Evolutionary conservation across 208 protist genomes (phyloP).

Genomic region (Trypanosomatidae sp.): DNA sequence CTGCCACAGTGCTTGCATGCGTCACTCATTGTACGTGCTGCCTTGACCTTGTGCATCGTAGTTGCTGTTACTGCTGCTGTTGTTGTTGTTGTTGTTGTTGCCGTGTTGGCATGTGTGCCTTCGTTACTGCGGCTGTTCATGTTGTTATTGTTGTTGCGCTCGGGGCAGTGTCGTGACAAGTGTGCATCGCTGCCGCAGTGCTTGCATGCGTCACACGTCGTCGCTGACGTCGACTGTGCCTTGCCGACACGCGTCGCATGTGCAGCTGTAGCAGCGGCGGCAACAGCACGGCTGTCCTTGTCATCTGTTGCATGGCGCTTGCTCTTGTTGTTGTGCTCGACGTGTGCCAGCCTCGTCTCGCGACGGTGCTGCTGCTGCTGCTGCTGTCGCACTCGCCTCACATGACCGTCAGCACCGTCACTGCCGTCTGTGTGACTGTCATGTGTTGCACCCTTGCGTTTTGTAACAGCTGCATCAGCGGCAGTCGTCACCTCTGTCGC

Average conservation of each 20-base stretch:
- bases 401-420: too few relatives aligned
- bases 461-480: not conserved
- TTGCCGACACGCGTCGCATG: not conserved
- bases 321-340: not conserved
- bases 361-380: too few relatives aligned
- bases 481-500: not conserved
- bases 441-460: constrained; percentile 1
- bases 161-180: constrained; percentile 26
- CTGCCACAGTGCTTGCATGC: constrained; percentile 31
- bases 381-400: too few relatives aligned
- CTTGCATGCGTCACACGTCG: constrained; percentile 25
- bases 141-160: not conserved
- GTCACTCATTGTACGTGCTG: constrained; percentile 12
- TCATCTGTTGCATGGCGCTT: too few relatives aligned
- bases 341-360: too few relatives aligned
- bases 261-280: constrained; percentile 3
- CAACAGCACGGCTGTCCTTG: too few relatives aligned
- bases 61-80: constrained; percentile 3
- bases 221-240: not conserved
- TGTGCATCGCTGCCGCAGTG: constrained; percentile 22
- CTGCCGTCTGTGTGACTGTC: too few relatives aligned
- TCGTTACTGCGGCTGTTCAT: not conserved
- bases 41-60: constrained; percentile 1
- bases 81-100: not conserved
- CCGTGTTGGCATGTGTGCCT: not conserved